A percentile compares a stretch with the other conserved stretches of the same genome.
phyloP scores from a whole-genome alignment of 495 filamentous ascomycete species.

The Aspergillus ostianus region DNA sequence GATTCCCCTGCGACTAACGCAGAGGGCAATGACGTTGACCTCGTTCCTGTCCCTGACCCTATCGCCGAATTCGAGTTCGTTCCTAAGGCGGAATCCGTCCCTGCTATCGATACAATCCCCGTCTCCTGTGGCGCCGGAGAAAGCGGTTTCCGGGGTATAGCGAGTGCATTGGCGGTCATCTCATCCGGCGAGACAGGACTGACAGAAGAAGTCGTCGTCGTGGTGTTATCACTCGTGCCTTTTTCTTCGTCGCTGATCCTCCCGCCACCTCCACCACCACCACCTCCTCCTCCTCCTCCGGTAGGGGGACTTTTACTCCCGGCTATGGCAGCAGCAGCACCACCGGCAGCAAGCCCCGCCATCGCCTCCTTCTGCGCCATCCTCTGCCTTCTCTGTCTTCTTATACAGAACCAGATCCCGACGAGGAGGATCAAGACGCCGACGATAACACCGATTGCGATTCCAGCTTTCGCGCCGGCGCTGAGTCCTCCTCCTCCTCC shows the following conservation, averaged over 20 bases:
- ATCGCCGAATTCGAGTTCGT: too few species aligned
- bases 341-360: not conserved
- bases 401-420: not conserved
- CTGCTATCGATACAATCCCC: not conserved
- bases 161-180: not conserved
- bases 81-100: not conserved
- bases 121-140: not conserved
- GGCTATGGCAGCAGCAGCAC: not conserved
- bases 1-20: not conserved
- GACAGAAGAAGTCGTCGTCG: not conserved
- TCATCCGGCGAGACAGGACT: not conserved
- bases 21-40: not conserved
- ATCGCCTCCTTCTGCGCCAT: not conserved
- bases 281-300: too few species aligned
- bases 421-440: not conserved
- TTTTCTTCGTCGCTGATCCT: not conserved
- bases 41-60: not conserved
- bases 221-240: not conserved
- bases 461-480: constrained; percentile 18
- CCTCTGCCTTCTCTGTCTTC: not conserved
- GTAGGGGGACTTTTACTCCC: too few species aligned
- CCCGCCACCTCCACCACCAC: not conserved
- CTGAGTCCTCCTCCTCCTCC: not conserved
- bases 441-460: not conserved
- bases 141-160: not conserved